A percentile compares a stretch with the other conserved stretches of the same genome.
These are phyloP conservation scores for Alternaria longipes DNA, from an alignment of 2,329 filamentous ascomycete genomes.

Conservation along the genomic window DNA sequence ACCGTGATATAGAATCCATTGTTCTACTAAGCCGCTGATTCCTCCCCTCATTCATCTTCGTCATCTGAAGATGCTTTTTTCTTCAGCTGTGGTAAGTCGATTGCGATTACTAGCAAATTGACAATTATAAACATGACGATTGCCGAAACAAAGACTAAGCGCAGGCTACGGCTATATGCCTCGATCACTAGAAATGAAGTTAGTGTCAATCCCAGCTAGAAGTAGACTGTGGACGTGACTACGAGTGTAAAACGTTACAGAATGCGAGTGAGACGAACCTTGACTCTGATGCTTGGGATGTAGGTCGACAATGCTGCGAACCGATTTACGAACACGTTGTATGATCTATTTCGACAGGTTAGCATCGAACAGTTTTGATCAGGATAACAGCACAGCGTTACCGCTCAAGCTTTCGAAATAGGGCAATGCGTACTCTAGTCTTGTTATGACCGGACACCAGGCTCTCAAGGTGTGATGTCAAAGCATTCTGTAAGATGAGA, in stretches of 20 bases:
- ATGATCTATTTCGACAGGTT: conserved; percentile 49
- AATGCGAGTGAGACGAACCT: conserved; percentile 46
- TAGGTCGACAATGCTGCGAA: conserved; percentile 58
- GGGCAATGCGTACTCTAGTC: conserved; percentile 51
- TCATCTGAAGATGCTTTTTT: conserved; percentile 25
- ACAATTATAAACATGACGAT: conserved; percentile 59
- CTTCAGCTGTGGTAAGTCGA: conserved; percentile 62
- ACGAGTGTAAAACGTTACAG: too few relatives aligned
- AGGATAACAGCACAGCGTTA: not conserved
- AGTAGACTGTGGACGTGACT: not conserved
- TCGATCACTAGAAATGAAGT: conserved; percentile 45
- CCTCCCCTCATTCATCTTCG: not conserved
- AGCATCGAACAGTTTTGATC: conserved; percentile 1
- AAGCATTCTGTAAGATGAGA: conserved; percentile 76
- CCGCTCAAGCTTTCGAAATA: not conserved
- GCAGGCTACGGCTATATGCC: conserved; percentile 51
- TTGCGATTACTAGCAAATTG: conserved; percentile 60
- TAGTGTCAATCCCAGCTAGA: conserved; percentile 34
- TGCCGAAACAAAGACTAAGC: conserved; percentile 56
- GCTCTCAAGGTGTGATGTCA: conserved; percentile 66
- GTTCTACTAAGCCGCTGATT: not conserved
- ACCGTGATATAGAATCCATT: not conserved
- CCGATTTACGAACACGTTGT: conserved; percentile 60
- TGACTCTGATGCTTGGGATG: conserved; percentile 57
- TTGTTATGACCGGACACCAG: conserved; percentile 69